Base-by-base conservation (phyloP, 805 yeast species). In the Candida chauliodis region DNA sequence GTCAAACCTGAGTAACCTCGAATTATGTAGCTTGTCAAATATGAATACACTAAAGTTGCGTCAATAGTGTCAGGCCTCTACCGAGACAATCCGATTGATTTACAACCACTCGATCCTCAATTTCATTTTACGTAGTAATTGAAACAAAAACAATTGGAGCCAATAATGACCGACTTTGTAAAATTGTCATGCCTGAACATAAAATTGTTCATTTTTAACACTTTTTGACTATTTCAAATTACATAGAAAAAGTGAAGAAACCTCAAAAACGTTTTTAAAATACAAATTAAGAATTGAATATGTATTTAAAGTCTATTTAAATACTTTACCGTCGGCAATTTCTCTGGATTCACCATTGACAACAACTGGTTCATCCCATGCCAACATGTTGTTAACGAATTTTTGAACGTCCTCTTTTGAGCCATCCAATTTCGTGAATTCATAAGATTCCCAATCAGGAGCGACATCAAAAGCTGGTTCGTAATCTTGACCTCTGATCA, bases 391-490 rank as follows among this genome's bases (percentile, higher is more conserved):
- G 69, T 85, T 75, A 56, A 93, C 67, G 59, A 87, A 86, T 48
- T 74, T 85, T 69, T 76, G 82, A 75, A 77, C 86, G 61, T 78
- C 93, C 52, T 77, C 79, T 52, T 78, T 78, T 56, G 88, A 55
- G 45, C 83, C 77, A 63, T 91, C 97, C 59, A 91, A 75, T 75
- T 86, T 81, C 61, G 79, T 71, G 84, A 78, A 88, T 43, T 63
- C 61, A 75, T 87, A 91, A 35, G 96, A 87, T 74, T 91, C 98
- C 95, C 95, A 89, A 73, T 93, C 99, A 68, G 99, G 97, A 61
- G 98, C 99, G 66, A 93, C 98, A 50, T 91, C 85, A 61, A 91
- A 88, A 48, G 96, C 99, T 66, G 97, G 95, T 41, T 55, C 77
- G 61, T 55, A 71, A 46, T 91, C 96, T 71, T 91, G 87, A 58